These are phyloP conservation scores for Amborella trichopoda DNA, from an alignment of 164 flowering plant genomes.

Conservation along the genomic window DNA sequence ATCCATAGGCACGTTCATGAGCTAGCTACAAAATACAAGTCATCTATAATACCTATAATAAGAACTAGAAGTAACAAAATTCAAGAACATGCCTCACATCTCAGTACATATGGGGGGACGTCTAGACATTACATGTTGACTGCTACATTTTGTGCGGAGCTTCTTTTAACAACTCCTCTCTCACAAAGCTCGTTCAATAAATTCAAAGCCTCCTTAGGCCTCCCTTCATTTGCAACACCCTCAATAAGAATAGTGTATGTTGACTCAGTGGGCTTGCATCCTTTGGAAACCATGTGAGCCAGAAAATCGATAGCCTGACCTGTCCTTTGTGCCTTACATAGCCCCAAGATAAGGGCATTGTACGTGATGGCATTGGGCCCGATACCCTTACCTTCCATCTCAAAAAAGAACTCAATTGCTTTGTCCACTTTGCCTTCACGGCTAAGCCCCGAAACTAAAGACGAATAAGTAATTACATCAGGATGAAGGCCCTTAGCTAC, in stretches of 20 bases:
- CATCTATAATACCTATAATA: too few species aligned
- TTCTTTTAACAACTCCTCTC: slow-evolving; percentile 59
- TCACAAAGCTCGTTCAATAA: slow-evolving; percentile 54
- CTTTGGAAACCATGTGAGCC: slow-evolving; percentile 59
- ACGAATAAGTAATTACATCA: slow-evolving; percentile 67
- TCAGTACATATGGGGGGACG: too few species aligned
- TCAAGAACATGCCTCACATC: too few species aligned
- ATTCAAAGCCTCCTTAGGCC: slow-evolving; percentile 55
- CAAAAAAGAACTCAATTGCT: slow-evolving; percentile 57
- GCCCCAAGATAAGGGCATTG: slow-evolving; percentile 72
- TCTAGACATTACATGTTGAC: slow-evolving; percentile 46
- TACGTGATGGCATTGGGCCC: slow-evolving; percentile 65
- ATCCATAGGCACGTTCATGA: too few species aligned
- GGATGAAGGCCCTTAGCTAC: slow-evolving; percentile 56
- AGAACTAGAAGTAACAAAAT: too few species aligned
- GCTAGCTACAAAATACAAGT: too few species aligned
- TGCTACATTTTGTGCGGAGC: slow-evolving; percentile 49
- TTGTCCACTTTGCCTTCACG: slow-evolving; percentile 78
- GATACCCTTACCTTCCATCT: slow-evolving; percentile 45
- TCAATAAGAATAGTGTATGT: slow-evolving; percentile 78
- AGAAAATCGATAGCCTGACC: slow-evolving; percentile 73
- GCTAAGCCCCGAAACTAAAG: slow-evolving; percentile 64
- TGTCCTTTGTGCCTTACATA: slow-evolving; percentile 64
- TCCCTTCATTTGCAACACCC: slow-evolving; percentile 75
- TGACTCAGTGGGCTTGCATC: slow-evolving; percentile 73